phyloP scores from a whole-genome alignment of 345 rosid genomes.

The Turnera subulata region DNA sequence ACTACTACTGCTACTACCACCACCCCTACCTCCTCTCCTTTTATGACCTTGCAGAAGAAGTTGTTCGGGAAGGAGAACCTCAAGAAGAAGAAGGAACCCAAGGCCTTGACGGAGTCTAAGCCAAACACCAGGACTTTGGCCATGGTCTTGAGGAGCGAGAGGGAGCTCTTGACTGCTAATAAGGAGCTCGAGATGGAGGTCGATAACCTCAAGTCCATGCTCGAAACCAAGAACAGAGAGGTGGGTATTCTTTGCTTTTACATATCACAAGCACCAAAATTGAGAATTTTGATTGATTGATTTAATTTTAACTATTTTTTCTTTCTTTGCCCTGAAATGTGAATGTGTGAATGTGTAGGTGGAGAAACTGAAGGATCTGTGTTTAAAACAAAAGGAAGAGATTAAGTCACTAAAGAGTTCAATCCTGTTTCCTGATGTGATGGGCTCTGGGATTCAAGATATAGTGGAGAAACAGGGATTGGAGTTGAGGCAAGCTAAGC shows the following conservation, averaged over 20 bases:
- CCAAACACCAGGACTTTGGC: slow-evolving; percentile 64
- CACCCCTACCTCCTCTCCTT: too few relatives aligned
- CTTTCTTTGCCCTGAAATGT: too few relatives aligned
- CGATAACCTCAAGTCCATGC: slow-evolving; percentile 45
- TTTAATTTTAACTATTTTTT: background rate
- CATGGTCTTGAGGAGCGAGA: slow-evolving; percentile 86
- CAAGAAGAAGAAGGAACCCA: slow-evolving; percentile 50
- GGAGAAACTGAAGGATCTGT: slow-evolving; percentile 87
- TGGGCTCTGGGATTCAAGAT: slow-evolving; percentile 52
- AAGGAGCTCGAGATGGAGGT: slow-evolving; percentile 69
- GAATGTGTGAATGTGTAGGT: slow-evolving; percentile 58
- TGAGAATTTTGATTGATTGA: background rate
- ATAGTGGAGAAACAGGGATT: slow-evolving; percentile 54
- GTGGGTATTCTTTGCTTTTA: slow-evolving; percentile 39
- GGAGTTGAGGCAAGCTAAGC: slow-evolving; percentile 75
- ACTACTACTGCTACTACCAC: slow-evolving; percentile 46
- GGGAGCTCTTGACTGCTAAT: slow-evolving; percentile 70
- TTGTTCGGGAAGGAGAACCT: slow-evolving; percentile 56
- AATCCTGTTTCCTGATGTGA: slow-evolving; percentile 68
- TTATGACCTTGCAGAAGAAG: slow-evolving; percentile 68
- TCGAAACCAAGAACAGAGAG: slow-evolving; percentile 63
- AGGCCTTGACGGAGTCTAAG: slow-evolving; percentile 69
- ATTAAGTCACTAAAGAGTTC: slow-evolving; percentile 72
- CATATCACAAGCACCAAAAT: too few relatives aligned
- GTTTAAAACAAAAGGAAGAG: slow-evolving; percentile 87